Percentiles rank a stretch among this genome's conserved stretches.
Evolutionary conservation across 2,329 filamentous ascomycete species (phyloP).

Genomic region (Colletotrichum theobromicola): DNA sequence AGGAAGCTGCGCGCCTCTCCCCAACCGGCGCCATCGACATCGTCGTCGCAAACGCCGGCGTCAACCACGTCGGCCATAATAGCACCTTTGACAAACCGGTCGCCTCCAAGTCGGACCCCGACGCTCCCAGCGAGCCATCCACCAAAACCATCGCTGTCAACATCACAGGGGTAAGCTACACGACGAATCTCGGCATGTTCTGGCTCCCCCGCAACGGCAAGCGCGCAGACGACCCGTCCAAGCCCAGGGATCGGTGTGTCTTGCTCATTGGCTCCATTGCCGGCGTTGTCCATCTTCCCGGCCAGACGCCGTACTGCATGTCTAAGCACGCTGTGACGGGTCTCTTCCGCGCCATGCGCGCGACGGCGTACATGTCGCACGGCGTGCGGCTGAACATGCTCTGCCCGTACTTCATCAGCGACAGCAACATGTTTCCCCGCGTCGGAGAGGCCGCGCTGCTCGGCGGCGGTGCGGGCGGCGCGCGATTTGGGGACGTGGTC

Average conservation of each 20-base stretch:
- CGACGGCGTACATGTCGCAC: conserved; percentile 45
- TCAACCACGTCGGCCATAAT: conserved; percentile 41
- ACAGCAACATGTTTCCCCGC: conserved; percentile 58
- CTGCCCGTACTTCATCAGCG: conserved; percentile 71
- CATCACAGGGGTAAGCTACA: conserved; percentile 68
- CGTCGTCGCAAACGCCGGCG: conserved; percentile 72
- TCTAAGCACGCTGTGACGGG: conserved; percentile 72
- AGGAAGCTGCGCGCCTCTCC: conserved; percentile 58
- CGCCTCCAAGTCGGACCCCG: conserved; percentile 44
- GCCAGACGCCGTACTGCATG: conserved; percentile 59
- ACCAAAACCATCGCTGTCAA: conserved; percentile 66
- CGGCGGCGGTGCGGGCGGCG: conserved; percentile 53
- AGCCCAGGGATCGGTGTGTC: conserved; percentile 58
- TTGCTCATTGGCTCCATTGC: conserved; percentile 69
- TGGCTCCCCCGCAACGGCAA: conserved; percentile 54
- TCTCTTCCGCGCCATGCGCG: conserved; percentile 64
- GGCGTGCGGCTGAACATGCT: conserved; percentile 69
- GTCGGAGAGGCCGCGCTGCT: conserved; percentile 53
- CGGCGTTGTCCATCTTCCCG: conserved; percentile 50
- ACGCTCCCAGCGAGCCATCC: conserved; percentile 47
- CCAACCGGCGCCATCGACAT: conserved; percentile 62
- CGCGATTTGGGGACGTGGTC: conserved; percentile 63
- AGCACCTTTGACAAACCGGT: conserved; percentile 52
- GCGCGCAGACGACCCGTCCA: not conserved
- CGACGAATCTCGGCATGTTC: conserved; percentile 67